Evolutionary conservation across 139 green algal genomes (phyloP).

Genomic region (Chlorella sorokiniana): DNA sequence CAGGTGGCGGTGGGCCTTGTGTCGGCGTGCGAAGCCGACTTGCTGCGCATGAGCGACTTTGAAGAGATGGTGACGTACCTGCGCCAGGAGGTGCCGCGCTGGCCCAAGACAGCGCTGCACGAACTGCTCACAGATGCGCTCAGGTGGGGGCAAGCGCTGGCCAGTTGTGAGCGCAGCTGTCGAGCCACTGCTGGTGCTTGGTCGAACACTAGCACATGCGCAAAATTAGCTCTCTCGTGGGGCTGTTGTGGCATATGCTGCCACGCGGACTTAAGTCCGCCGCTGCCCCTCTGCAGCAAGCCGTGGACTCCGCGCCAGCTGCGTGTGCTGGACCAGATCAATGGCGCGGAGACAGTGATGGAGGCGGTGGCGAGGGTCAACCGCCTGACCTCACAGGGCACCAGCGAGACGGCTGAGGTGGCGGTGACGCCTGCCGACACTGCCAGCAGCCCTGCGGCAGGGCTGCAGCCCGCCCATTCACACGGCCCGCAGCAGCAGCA

Average conservation of each 20-base stretch:
- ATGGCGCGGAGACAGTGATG: slow-evolving; percentile 56
- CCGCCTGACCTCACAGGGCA: neutral
- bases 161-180: neutral
- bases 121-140: slow-evolving; percentile 48
- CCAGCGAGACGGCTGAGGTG: neutral
- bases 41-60: slow-evolving; percentile 67
- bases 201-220: too few relatives aligned
- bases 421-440: neutral
- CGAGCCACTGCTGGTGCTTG: too few relatives aligned
- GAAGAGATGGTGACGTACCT: slow-evolving; percentile 71
- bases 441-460: neutral
- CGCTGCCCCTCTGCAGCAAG: slow-evolving; percentile 24
- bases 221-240: too few relatives aligned
- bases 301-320: slow-evolving; percentile 65
- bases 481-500: neutral
- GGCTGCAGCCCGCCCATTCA: neutral
- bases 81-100: slow-evolving; percentile 58
- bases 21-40: slow-evolving; percentile 28
- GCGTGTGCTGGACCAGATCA: slow-evolving; percentile 50
- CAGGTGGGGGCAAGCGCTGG: neutral
- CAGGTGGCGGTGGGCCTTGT: slow-evolving; percentile 65
- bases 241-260: too few relatives aligned
- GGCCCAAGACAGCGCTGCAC: slow-evolving; percentile 42
- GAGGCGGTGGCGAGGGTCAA: slow-evolving; percentile 26
- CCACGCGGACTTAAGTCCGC: neutral